phyloP scores from a whole-genome alignment of 2,329 filamentous ascomycete species.

The Exophiala mesophila region DNA sequence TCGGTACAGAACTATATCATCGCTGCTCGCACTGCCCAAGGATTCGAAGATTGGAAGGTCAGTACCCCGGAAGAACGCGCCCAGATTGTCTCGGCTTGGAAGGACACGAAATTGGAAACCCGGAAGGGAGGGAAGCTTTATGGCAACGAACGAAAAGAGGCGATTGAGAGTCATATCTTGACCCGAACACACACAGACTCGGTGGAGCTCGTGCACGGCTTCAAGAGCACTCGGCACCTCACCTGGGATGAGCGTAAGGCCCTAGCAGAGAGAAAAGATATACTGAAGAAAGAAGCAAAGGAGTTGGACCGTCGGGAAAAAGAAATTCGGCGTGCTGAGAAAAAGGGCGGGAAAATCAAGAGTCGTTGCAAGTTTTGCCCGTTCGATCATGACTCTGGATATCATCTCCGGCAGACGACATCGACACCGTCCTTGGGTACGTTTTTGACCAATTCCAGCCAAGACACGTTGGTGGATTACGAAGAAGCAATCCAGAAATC shows the following conservation, averaged over 20 bases:
- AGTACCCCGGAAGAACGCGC: constrained; percentile 56
- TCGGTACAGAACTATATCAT: constrained; percentile 76
- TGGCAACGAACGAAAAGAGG: constrained; percentile 44
- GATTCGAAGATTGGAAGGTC: constrained; percentile 58
- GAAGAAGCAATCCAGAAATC: constrained; percentile 68
- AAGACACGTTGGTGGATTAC: constrained; percentile 53
- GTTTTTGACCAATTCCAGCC: constrained; percentile 9
- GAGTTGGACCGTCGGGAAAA: constrained; percentile 22
- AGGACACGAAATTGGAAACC: constrained; percentile 55
- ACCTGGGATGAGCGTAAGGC: constrained; percentile 51
- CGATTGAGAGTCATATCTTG: constrained; percentile 45
- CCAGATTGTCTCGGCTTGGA: constrained; percentile 63
- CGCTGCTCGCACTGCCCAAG: constrained; percentile 69
- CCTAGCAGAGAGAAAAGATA: constrained; percentile 36
- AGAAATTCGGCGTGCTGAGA: constrained; percentile 25
- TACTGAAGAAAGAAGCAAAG: constrained; percentile 28
- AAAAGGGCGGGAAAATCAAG: constrained; percentile 20
- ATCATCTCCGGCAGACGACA: constrained; percentile 15
- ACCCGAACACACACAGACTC: constrained; percentile 34
- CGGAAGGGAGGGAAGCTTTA: constrained; percentile 34
- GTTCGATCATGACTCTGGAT: constrained; percentile 20
- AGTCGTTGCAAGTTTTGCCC: constrained; percentile 23
- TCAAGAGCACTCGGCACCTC: constrained; percentile 46
- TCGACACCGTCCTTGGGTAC: constrained; percentile 13
- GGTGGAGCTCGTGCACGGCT: constrained; percentile 40